Evolutionary conservation across 768 basidiomycete genomes (phyloP).

Genomic region (Artomyces pyxidatus): DNA sequence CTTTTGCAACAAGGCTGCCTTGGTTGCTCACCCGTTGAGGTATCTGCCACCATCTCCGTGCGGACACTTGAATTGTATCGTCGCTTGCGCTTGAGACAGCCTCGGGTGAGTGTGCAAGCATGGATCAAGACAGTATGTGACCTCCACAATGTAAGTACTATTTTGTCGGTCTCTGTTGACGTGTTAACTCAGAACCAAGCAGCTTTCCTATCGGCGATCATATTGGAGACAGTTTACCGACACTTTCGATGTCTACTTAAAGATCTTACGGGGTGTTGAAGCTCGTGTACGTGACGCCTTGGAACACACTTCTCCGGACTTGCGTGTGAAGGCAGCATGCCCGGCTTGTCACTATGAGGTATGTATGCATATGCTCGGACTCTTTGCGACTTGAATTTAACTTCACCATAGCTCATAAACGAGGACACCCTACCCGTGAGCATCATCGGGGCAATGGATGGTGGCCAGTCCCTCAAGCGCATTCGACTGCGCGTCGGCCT

Average conservation of each 20-base stretch:
- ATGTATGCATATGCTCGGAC: no score
- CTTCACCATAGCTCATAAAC: background rate
- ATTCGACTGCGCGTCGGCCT: background rate
- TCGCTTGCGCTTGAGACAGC: background rate
- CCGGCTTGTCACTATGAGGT: background rate
- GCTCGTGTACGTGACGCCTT: background rate
- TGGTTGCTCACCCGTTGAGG: background rate
- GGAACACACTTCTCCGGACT: background rate
- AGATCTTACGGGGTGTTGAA: background rate
- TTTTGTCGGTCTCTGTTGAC: background rate
- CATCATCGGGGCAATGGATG: background rate
- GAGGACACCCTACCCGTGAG: background rate
- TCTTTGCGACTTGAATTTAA: background rate
- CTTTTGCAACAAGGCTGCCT: slow-evolving; percentile 1
- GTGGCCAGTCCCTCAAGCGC: background rate
- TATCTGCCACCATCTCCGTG: background rate
- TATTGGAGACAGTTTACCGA: background rate
- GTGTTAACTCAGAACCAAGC: background rate
- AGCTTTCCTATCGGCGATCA: background rate
- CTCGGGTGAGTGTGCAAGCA: background rate
- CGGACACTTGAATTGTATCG: background rate
- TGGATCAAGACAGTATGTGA: background rate
- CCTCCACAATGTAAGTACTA: background rate
- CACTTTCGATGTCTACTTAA: background rate
- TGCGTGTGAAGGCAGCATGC: background rate